Evolutionary conservation across 163 green algal species (phyloP).

Genomic region (Volvox carteri): DNA sequence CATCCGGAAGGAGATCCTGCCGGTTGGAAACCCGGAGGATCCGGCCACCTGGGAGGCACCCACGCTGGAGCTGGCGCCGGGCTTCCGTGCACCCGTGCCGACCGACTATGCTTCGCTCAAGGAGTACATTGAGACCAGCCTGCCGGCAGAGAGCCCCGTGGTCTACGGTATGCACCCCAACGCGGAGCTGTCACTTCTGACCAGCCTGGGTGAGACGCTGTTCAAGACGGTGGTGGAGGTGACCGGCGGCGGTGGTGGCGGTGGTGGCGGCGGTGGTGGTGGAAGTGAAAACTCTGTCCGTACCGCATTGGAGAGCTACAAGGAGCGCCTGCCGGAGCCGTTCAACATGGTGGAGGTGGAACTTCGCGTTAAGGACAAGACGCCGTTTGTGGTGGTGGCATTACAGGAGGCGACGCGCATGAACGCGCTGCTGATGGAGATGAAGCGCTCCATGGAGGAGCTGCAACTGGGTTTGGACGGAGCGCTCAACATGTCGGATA

Average conservation of each 20-base stretch:
- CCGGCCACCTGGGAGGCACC: slow-evolving; percentile 70
- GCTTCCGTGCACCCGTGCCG: slow-evolving; percentile 83
- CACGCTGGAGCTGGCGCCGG: slow-evolving; percentile 82
- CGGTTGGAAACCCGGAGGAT: slow-evolving; percentile 67
- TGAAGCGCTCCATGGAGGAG: slow-evolving; percentile 90
- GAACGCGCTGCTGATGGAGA: slow-evolving; percentile 88
- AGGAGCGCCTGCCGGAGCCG: slow-evolving; percentile 82
- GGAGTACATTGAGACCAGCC: slow-evolving; percentile 85
- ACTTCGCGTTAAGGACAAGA: slow-evolving; percentile 87
- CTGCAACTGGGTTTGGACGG: slow-evolving; percentile 90
- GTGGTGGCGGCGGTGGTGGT: slow-evolving; percentile 62
- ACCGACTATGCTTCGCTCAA: slow-evolving; percentile 77
- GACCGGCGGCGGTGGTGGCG: slow-evolving; percentile 69
- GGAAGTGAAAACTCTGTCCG: slow-evolving; percentile 67
- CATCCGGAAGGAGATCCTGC: slow-evolving; percentile 82
- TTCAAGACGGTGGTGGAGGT: slow-evolving; percentile 89
- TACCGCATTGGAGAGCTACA: slow-evolving; percentile 70
- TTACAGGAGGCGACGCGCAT: slow-evolving; percentile 87
- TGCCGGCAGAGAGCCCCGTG: slow-evolving; percentile 86
- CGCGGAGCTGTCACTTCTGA: slow-evolving; percentile 89
- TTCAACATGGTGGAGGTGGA: slow-evolving; percentile 92
- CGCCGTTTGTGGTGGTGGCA: slow-evolving; percentile 88
- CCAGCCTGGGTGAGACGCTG: slow-evolving; percentile 86
- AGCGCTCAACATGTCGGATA: slow-evolving; percentile 90
- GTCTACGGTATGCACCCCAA: slow-evolving; percentile 94